These are phyloP conservation scores for Mikania micrantha DNA, from an alignment of 129 eudicot species.

Conservation along the genomic window DNA sequence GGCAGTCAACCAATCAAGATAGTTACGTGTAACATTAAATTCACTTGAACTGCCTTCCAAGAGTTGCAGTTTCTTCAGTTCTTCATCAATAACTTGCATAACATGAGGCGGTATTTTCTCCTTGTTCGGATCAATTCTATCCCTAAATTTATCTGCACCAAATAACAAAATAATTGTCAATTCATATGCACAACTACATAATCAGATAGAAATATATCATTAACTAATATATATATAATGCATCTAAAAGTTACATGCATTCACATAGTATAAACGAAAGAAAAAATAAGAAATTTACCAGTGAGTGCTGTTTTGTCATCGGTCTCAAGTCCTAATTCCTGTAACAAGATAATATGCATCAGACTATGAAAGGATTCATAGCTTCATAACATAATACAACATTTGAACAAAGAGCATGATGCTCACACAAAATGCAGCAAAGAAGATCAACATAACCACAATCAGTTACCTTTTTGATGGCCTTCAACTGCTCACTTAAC, in stretches of 20 bases:
- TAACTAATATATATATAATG: background rate
- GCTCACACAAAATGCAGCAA: background rate
- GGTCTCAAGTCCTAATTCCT: conserved; percentile 93
- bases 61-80: conserved; percentile 75
- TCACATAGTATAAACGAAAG: background rate
- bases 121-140: conserved; percentile 88
- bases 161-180: background rate
- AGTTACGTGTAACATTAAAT: conserved; percentile 91
- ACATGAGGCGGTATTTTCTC: conserved; percentile 87
- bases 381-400: background rate
- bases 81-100: conserved; percentile 96
- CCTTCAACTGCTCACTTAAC: conserved; percentile 96
- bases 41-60: conserved; percentile 98
- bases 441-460: background rate
- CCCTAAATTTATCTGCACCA: conserved; percentile 79
- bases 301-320: conserved; percentile 98
- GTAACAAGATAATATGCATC: conserved; percentile 16
- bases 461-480: conserved; percentile 75
- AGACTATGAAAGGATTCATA: background rate
- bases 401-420: background rate
- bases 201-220: background rate
- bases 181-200: background rate
- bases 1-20: conserved; percentile 99
- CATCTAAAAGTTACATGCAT: background rate
- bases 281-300: conserved; percentile 37